Percentiles rank a stretch among this genome's conserved stretches.
Conservation (phyloP, 345 rosid genomes). For the Lumnitzera littorea region DNA sequence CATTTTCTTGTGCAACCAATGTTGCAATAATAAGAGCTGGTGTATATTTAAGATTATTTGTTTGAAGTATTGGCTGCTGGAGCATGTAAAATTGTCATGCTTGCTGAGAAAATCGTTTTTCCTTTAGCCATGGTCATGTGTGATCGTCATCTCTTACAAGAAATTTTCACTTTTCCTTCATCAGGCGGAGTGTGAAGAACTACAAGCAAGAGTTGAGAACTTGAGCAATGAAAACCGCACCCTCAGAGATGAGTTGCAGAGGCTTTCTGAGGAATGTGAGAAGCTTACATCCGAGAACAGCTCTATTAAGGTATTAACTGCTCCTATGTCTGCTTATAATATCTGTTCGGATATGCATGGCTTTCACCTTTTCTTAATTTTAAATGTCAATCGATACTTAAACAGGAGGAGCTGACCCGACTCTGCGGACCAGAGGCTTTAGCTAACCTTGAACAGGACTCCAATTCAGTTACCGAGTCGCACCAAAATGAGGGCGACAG, state of each 20-base stretch:
- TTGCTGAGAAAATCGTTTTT: neutral
- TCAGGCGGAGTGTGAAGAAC: slow-evolving; percentile 92
- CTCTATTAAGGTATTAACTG: slow-evolving; percentile 69
- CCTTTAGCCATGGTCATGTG: neutral
- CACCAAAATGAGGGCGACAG: too few species aligned
- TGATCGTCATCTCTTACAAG: neutral
- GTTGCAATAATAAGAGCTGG: too few species aligned
- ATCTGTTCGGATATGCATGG: neutral
- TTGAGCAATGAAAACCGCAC: slow-evolving; percentile 50
- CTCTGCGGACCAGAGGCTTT: slow-evolving; percentile 71
- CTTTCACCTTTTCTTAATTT: neutral
- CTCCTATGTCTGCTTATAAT: neutral
- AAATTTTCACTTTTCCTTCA: neutral
- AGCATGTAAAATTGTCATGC: neutral
- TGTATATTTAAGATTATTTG: too few species aligned
- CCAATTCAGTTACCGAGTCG: slow-evolving; percentile 9
- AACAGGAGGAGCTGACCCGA: slow-evolving; percentile 71
- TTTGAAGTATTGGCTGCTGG: neutral
- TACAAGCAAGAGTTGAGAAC: slow-evolving; percentile 67
- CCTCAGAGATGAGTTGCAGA: slow-evolving; percentile 74
- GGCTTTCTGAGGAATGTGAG: slow-evolving; percentile 79
- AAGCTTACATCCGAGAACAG: slow-evolving; percentile 77
- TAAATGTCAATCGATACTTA: neutral
- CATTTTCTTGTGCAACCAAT: too few species aligned
- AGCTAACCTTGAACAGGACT: slow-evolving; percentile 51